phyloP scores from a whole-genome alignment of 192 early-diverging fungal genomes.

The Globomyces pollinis-pini region DNA sequence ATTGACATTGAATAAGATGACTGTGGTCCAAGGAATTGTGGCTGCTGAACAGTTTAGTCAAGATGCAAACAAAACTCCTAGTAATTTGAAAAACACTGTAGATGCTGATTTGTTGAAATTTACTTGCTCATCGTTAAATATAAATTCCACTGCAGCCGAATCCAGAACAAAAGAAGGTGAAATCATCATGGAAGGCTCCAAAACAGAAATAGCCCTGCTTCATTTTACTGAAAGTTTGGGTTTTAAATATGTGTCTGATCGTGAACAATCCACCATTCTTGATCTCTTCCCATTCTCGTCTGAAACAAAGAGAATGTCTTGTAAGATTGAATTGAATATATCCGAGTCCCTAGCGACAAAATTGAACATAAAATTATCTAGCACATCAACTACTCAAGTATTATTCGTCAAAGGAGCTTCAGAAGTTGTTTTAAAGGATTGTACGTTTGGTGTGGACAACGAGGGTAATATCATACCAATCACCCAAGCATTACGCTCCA shows the following conservation, averaged over 20 bases:
- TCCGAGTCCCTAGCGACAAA: slow-evolving; percentile 17
- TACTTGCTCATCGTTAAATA: slow-evolving; percentile 29
- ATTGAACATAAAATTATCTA: neutral
- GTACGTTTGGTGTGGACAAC: slow-evolving; percentile 19
- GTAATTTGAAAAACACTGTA: neutral
- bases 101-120: slow-evolving; percentile 4
- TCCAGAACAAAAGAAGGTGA: slow-evolving; percentile 15
- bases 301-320: slow-evolving; percentile 88
- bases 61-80: neutral
- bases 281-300: slow-evolving; percentile 88
- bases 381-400: slow-evolving; percentile 43
- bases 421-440: slow-evolving; percentile 67
- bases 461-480: neutral
- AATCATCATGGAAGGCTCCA: slow-evolving; percentile 68
- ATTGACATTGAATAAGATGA: slow-evolving; percentile 95
- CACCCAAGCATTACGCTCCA: neutral
- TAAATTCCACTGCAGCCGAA: slow-evolving; percentile 37
- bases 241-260: slow-evolving; percentile 51
- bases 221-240: slow-evolving; percentile 67
- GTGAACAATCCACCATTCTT: slow-evolving; percentile 55
- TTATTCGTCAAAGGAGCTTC: slow-evolving; percentile 93
- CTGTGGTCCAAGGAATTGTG: slow-evolving; percentile 80
- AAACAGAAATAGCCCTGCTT: slow-evolving; percentile 94
- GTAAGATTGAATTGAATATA: slow-evolving; percentile 58
- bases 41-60: slow-evolving; percentile 32